Conservation (phyloP, 2,329 filamentous ascomycete species). For the Botrytis fragariae region DNA sequence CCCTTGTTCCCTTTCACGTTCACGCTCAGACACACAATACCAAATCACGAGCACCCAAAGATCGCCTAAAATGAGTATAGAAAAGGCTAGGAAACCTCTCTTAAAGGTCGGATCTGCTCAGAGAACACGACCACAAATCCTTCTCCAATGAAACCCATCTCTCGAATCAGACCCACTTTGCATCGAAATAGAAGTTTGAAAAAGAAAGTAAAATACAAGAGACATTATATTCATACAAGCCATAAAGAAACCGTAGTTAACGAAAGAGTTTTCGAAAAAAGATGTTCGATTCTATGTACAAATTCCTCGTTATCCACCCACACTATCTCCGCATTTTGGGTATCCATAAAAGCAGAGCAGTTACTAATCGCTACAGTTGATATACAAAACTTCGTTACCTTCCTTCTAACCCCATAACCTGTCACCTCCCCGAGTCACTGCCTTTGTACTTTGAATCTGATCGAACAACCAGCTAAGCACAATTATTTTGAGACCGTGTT, state of each 20-base stretch:
- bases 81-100: not conserved
- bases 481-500: not conserved
- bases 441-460: not conserved
- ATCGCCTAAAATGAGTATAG: not conserved
- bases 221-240: not conserved
- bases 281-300: slow-evolving; percentile 10
- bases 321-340: slow-evolving; percentile 2
- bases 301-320: not conserved
- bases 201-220: not conserved
- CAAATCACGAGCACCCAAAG: not conserved
- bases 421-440: not conserved
- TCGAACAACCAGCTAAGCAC: too few species aligned
- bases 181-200: not conserved
- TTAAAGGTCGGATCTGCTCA: not conserved
- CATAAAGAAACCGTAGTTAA: not conserved
- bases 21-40: not conserved
- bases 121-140: not conserved
- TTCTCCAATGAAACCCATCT: not conserved
- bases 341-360: slow-evolving; percentile 11
- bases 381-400: slow-evolving; percentile 20
- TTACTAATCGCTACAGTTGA: slow-evolving; percentile 12
- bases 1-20: not conserved
- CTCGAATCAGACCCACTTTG: not conserved
- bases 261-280: not conserved
- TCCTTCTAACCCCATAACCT: not conserved